Conservation (phyloP, 306 rosid genomes). For the Citrullus colocynthis region DNA sequence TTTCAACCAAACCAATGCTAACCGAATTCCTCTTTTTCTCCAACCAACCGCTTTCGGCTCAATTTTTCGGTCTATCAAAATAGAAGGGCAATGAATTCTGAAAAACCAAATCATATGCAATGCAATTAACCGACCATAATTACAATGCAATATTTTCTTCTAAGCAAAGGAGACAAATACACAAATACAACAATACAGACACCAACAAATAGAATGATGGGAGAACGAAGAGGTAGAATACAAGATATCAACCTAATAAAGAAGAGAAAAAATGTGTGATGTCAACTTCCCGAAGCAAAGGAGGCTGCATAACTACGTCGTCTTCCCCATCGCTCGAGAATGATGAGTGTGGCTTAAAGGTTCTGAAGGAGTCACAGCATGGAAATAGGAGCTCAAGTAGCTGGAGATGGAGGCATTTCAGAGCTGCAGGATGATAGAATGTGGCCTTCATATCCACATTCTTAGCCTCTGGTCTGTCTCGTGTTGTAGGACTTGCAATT, state of each 20-base stretch:
- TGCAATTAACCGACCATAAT: neutral
- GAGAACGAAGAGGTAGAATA: neutral
- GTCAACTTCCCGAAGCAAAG: neutral
- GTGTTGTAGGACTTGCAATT: constrained; percentile 86
- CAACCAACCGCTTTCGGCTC: neutral
- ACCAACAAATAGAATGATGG: neutral
- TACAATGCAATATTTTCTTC: neutral
- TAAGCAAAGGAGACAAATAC: neutral
- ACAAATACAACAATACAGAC: neutral
- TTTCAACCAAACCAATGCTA: too few species aligned
- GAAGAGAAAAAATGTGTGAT: neutral
- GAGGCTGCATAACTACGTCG: neutral
- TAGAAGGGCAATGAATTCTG: neutral
- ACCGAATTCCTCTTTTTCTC: too few species aligned
- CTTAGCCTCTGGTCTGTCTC: constrained; percentile 56
- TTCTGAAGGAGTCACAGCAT: neutral
- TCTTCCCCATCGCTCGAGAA: neutral
- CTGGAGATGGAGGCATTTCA: neutral
- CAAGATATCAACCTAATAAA: neutral
- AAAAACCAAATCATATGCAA: neutral
- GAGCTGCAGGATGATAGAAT: neutral
- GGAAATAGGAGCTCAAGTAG: neutral
- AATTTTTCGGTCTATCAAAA: neutral
- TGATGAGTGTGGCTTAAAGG: neutral
- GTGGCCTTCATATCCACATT: neutral